Conservation (phyloP, 1,284 basidiomycete species). For the Ceratobasidium sp. region DNA sequence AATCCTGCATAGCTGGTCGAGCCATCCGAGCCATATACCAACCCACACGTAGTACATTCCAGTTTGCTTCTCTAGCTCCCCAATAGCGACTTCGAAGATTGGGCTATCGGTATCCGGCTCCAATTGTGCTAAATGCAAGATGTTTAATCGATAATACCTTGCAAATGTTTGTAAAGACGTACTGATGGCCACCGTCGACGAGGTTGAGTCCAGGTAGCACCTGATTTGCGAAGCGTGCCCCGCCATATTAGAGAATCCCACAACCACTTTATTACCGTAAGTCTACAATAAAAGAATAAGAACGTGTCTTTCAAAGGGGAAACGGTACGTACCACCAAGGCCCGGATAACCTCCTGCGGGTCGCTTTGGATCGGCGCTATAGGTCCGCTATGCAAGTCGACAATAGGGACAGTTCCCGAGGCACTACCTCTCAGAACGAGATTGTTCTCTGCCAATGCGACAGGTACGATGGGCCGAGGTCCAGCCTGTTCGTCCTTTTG, state of each 20-base stretch:
- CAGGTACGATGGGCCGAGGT: conserved; percentile 1
- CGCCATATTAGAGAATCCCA: not conserved
- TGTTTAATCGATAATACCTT: not conserved
- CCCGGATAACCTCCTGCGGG: not conserved
- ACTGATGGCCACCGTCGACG: not conserved
- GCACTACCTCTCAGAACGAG: not conserved
- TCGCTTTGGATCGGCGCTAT: not conserved
- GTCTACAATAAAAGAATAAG: not conserved
- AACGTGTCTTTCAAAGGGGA: not conserved
- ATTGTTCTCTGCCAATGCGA: not conserved
- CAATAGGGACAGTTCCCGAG: not conserved
- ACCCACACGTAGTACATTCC: not conserved
- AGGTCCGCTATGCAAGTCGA: not conserved
- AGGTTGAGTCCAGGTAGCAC: not conserved
- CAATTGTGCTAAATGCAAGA: not conserved
- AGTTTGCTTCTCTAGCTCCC: not conserved
- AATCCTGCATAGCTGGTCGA: not conserved
- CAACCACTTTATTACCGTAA: not conserved
- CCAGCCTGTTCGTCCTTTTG: not conserved
- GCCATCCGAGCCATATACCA: not conserved
- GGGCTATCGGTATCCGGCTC: not conserved
- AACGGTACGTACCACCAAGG: not conserved
- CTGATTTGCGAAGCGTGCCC: not conserved
- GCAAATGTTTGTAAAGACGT: not conserved
- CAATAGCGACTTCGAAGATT: conserved; percentile 2